Base-by-base conservation (phyloP, 163 green algal species). In the Scenedesmus sp. region DNA sequence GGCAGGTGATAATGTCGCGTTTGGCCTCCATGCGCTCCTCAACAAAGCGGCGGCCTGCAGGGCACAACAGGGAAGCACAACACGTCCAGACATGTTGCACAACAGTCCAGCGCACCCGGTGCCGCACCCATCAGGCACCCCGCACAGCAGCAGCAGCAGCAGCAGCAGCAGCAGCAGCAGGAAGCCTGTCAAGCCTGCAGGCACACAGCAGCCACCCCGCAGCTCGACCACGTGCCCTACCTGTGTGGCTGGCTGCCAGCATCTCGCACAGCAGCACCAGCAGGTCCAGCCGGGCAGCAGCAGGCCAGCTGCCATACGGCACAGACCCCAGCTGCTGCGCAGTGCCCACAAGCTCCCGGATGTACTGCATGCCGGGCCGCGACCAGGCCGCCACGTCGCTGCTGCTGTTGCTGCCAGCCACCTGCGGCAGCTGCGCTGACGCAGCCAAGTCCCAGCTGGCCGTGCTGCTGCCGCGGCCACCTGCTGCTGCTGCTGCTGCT, bases 181-280 rank as follows among this genome's bases (percentile, higher is more conserved):
- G n/a, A n/a, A n/a, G n/a, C n/a, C n/a, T n/a, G 9, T 85, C n/a
- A 26, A 91, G 78, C 53, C 76, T n/a, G n/a, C n/a, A n/a, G n/a
- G n/a, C n/a, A n/a, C n/a, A n/a, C n/a, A n/a, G n/a, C n/a, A n/a
- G n/a, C n/a, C n/a, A n/a, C n/a, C n/a, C n/a, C n/a, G n/a, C n/a
- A n/a, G n/a, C n/a, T n/a, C n/a, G n/a, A n/a, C n/a, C n/a, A n/a
- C n/a, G n/a, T n/a, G n/a, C n/a, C 56, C 9, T 10, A 59, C 83
- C 87, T 26, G 56, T 46, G 51, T 81, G 42, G 24, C 78, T 87
- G 9, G 40, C 53, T 30, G 59, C 78, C 78, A 87, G 40, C 73
- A 91, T n/a, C 78, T 91, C 87, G 43, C 87, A 91, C 37, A 91
- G 59, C 78, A 87, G 78, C 35, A 40, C 35, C 40, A 85, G 44